Conservation (phyloP, 2,329 filamentous ascomycete species). For the Colletotrichum gigasporum region DNA sequence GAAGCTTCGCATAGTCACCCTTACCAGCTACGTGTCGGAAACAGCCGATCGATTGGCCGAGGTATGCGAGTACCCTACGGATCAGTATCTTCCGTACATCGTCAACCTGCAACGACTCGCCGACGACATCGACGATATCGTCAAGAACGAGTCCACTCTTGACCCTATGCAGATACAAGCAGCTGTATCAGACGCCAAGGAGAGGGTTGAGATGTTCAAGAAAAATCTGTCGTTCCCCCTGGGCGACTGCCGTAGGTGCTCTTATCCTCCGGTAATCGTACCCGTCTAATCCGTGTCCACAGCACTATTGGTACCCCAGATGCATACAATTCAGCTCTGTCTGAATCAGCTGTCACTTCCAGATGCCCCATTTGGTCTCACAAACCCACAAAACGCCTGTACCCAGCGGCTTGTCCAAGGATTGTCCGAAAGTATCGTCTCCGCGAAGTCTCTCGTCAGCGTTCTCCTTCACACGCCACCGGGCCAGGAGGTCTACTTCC, state of each 20-base stretch:
- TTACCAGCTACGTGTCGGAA: constrained; percentile 39
- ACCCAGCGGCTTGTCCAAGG: constrained; percentile 36
- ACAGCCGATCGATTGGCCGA: constrained; percentile 35
- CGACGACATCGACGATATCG: constrained; percentile 41
- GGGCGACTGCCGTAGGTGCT: constrained; percentile 41
- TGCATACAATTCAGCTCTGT: constrained; percentile 41
- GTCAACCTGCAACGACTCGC: constrained; percentile 41
- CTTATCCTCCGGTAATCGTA: accelerated
- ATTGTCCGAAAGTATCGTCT: constrained; percentile 42
- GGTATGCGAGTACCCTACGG: constrained; percentile 30
- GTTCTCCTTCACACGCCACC: constrained; percentile 38
- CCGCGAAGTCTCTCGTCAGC: constrained; percentile 41
- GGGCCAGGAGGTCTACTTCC: constrained; percentile 39
- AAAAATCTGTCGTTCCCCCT: constrained; percentile 38
- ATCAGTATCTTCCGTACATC: constrained; percentile 41
- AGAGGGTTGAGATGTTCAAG: constrained; percentile 34
- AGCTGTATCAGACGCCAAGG: constrained; percentile 20
- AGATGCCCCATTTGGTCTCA: constrained; percentile 37
- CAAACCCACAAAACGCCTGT: constrained; percentile 35
- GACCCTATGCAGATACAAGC: constrained; percentile 27
- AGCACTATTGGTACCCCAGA: constrained; percentile 40
- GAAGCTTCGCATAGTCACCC: constrained; percentile 41
- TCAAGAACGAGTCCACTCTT: constrained; percentile 28
- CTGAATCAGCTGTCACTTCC: constrained; percentile 41
- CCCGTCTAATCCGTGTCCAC: background rate